Base-by-base conservation (phyloP, 2,329 filamentous ascomycete genomes). In the Penicillium sp. region DNA sequence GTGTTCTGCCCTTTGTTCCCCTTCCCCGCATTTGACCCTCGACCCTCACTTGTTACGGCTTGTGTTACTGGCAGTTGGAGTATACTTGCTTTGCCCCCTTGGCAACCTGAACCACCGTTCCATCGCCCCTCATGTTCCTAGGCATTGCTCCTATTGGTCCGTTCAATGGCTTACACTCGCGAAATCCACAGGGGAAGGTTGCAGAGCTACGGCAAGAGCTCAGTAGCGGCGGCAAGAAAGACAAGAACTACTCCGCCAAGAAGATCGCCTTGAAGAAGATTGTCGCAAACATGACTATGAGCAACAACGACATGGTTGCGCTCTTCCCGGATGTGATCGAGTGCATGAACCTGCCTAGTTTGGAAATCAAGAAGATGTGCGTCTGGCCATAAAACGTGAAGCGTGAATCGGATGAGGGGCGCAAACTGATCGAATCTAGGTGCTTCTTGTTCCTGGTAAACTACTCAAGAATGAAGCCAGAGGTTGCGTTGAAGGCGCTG, bases 201-300 rank as follows among this genome's bases (percentile, higher is more conserved):
- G 92, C 93, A 59, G 94, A 99, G 84, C 83, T 99, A 71, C 91
- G 94, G 74, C 86, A 90, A 73, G 94, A 99, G 81, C 85, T 99
- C 72, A 92, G 92, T 76, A 91, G 88, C 76, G 92, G 92, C 72
- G 89, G 90, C 64, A 97, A 96, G 82, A 99, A 97, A 81, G 94
- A 99, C 80, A 97, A 97, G 84, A 96, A 95, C 78, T 89, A 91
- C 77, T 84, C 88, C 43, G 86, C 86, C 63, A 99, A 97, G 83
- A 97, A 97, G 84, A 95, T 97, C 71, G 92, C 94, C 10, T 83
- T 99, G 60, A 99, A 99, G 84, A 97, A 97, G 83, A 97, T 99
- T 65, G 94, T 99, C 67, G 94, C 94, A 73, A 99, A 99, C 74
- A 99, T 99, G 94, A 99, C 94, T 62, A 99, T 99, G 94, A 97